phyloP scores from a whole-genome alignment of 2,329 filamentous ascomycete genomes.

The Sclerotinia spermophila region DNA sequence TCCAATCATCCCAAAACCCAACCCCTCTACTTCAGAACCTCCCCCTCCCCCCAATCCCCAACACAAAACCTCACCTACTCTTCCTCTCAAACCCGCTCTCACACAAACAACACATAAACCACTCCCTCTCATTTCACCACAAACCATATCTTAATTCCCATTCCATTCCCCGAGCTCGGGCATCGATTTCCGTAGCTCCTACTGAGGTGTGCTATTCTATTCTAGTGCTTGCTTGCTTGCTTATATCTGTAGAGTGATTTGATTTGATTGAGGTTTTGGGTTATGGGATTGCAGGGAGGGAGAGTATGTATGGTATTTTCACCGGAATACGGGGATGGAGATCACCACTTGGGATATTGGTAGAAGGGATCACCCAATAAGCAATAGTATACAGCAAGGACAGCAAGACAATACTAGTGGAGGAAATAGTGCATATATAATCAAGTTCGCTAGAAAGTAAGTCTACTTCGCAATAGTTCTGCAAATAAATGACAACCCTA shows the following conservation, averaged over 20 bases:
- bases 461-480: neutral
- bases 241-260: too few relatives aligned
- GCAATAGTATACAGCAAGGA: neutral
- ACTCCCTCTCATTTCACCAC: too few relatives aligned
- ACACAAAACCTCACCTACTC: neutral
- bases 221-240: too few relatives aligned
- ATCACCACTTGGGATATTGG: neutral
- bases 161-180: neutral
- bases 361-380: neutral
- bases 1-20: neutral
- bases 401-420: fast-evolving
- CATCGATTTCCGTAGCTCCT: neutral
- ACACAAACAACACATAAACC: too few relatives aligned
- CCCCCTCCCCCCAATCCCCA: neutral
- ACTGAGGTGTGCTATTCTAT: neutral
- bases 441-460: neutral
- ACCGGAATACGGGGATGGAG: neutral
- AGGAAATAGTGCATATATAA: neutral
- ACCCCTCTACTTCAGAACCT: neutral
- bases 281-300: neutral
- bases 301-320: neutral
- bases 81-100: too few relatives aligned
- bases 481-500: neutral
- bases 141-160: too few relatives aligned
- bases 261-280: neutral